Conservation (phyloP, 169 alveolate genomes). For the Plasmodium sp. region DNA sequence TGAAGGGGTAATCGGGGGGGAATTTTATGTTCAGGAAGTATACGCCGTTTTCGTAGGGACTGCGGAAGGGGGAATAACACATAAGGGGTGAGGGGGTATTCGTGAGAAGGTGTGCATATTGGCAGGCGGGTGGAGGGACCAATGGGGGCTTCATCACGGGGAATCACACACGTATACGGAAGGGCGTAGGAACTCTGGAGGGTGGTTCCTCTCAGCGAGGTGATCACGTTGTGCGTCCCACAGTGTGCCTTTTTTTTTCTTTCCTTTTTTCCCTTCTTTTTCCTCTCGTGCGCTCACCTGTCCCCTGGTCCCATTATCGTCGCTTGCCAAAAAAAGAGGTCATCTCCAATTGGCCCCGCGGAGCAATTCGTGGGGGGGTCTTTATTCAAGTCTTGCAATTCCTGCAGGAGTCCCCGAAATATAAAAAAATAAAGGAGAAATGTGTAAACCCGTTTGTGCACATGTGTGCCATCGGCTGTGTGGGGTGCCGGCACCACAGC, state of each 20-base stretch:
- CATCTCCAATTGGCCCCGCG: slow-evolving; percentile 99
- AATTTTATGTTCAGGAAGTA: slow-evolving; percentile 97
- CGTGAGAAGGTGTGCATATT: slow-evolving; percentile 4
- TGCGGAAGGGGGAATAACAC: slow-evolving; percentile 41
- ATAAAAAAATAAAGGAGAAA: background rate
- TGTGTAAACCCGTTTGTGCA: background rate
- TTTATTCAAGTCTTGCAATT: slow-evolving; percentile 95
- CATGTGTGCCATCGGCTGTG: background rate
- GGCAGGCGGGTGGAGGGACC: slow-evolving; percentile 7
- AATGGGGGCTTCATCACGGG: background rate
- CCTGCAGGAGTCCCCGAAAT: slow-evolving; percentile 81
- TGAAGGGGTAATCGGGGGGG: slow-evolving; percentile 99
- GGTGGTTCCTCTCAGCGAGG: background rate
- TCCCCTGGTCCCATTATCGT: slow-evolving; percentile 99
- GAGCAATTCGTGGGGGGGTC: slow-evolving; percentile 99
- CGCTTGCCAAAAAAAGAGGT: slow-evolving; percentile 99
- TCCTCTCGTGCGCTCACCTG: slow-evolving; percentile 79
- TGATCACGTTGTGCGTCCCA: background rate
- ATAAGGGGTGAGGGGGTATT: background rate
- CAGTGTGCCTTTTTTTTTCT: background rate
- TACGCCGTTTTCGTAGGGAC: slow-evolving; percentile 98
- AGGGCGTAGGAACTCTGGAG: background rate
- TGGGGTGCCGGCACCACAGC: background rate
- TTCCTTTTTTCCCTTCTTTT: slow-evolving; percentile 2
- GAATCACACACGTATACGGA: background rate